Base-by-base conservation (phyloP, 331 rosid genomes). In the Spiraea crenata region DNA sequence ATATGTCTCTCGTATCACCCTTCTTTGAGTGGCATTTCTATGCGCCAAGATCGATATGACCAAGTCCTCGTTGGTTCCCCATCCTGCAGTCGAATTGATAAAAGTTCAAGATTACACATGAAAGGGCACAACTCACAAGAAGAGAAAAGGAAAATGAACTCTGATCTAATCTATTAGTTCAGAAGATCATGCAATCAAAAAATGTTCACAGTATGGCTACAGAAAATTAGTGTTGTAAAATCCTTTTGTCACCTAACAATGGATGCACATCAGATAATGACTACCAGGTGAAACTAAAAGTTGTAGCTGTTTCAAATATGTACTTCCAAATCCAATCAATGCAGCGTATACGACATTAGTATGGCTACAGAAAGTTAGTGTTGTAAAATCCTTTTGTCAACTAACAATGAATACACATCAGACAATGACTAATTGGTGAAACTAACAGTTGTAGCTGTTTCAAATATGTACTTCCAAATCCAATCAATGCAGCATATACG, bases 41-140 rank as follows among this genome's bases (percentile, higher is more conserved):
- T 88, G 97, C 73, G 65, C 86, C 83, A 88, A 82, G 74, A 88
- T 83, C 49, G 89, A 85, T 64, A 88, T 74, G 59, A 88, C 80
- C 73, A 84, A 19, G 1, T 41, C 83, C 78, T 88, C 90, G 37
- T 85, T 83, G 7, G 90, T 83, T 68, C 93, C 90, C 93, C 89
- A 88, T 70, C 93, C 90, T 85, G 56, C 57, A 77, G 57, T 68
- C 3, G 42, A 9, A 78, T 73, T 12, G 45, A 73, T 77, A 13
- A 14, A 67, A 44, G 6, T 6, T 39, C 61, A 68, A 39, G 0
- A 10, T 52, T 39, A 12, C 6, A 7, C 45, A 49, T 35, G 45
- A 49, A 49, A n/a, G 5, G 42, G 4, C 3, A 65, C 37, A 6
- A 5, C 35, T 20, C 19, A 25, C 2, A 51, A 3, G 12, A 17